phyloP scores from a whole-genome alignment of 2,329 filamentous ascomycete species.

The Lecanicillium sp. region DNA sequence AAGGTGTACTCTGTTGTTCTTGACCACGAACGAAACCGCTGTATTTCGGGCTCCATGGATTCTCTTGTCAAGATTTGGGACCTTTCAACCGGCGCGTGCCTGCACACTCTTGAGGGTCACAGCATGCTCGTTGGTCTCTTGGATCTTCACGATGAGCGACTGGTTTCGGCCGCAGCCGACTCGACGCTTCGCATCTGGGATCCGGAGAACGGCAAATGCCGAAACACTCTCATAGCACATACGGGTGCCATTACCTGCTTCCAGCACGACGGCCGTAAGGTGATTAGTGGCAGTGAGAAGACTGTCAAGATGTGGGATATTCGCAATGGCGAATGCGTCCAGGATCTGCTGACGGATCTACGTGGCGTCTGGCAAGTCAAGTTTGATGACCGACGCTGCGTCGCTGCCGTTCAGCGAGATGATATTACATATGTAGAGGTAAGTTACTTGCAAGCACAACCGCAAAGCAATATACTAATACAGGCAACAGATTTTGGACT shows the following conservation, averaged over 20 bases:
- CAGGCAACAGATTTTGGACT: conserved; percentile 78
- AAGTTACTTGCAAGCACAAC: conserved; percentile 23
- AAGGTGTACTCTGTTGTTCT: conserved; percentile 98
- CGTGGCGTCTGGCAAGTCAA: conserved; percentile 99
- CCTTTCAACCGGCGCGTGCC: conserved; percentile 71
- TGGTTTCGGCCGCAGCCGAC: conserved; percentile 92
- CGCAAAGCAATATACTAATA: too few relatives aligned
- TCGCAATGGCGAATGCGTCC: conserved; percentile 81
- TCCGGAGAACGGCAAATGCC: conserved; percentile 84
- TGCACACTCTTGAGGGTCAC: conserved; percentile 90
- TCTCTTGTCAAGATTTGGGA: conserved; percentile 98
- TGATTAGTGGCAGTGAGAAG: conserved; percentile 91
- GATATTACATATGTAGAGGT: conserved; percentile 94
- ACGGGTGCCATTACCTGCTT: conserved; percentile 98
- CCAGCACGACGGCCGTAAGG: conserved; percentile 93
- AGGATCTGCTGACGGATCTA: conserved; percentile 86
- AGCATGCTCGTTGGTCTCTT: conserved; percentile 85
- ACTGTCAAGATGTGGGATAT: conserved; percentile 99
- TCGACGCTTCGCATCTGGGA: conserved; percentile 96
- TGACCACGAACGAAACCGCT: conserved; percentile 84
- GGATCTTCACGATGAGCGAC: conserved; percentile 78
- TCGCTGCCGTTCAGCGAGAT: conserved; percentile 91
- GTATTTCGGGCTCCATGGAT: conserved; percentile 98
- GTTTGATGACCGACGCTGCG: conserved; percentile 90
- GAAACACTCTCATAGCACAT: conserved; percentile 83